Evolutionary conservation across 345 rosid genomes (phyloP).

Genomic region (Eucalyptus rudis): DNA sequence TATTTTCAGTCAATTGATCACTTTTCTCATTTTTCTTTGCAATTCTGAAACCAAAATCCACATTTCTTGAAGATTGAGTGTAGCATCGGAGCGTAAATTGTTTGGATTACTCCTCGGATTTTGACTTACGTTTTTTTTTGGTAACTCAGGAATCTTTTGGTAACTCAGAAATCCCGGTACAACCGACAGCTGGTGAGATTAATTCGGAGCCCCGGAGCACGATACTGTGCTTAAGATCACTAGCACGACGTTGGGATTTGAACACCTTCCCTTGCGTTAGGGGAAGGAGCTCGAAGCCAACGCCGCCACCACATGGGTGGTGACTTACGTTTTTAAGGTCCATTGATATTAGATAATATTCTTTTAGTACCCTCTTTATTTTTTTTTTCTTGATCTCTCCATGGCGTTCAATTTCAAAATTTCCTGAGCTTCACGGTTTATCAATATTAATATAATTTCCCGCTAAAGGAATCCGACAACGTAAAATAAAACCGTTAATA

Average conservation of each 20-base stretch:
- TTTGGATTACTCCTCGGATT: too few species aligned
- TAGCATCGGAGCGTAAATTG: rapidly evolving
- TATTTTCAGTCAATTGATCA: neutral
- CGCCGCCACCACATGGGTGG: too few species aligned
- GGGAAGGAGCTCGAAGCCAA: too few species aligned
- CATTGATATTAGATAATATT: neutral
- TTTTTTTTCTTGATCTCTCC: neutral
- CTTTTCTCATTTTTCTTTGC: too few species aligned
- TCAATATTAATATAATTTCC: neutral
- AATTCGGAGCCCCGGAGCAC: too few species aligned
- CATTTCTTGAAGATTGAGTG: neutral
- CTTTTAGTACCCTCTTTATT: neutral
- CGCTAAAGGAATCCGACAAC: neutral
- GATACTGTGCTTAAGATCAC: too few species aligned
- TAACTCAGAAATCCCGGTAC: too few species aligned
- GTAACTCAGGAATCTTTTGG: too few species aligned
- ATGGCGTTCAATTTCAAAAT: too few species aligned
- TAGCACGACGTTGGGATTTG: too few species aligned
- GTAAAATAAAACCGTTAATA: neutral
- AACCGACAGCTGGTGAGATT: too few species aligned
- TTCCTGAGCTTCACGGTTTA: neutral
- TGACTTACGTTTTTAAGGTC: neutral
- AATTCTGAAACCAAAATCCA: neutral
- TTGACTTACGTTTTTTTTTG: neutral
- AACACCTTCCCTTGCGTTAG: too few species aligned